A percentile compares a stretch with the other conserved stretches of the same genome.
Conservation (phyloP, 352 stramenopile species). For the Globisporangium recalcitrans region DNA sequence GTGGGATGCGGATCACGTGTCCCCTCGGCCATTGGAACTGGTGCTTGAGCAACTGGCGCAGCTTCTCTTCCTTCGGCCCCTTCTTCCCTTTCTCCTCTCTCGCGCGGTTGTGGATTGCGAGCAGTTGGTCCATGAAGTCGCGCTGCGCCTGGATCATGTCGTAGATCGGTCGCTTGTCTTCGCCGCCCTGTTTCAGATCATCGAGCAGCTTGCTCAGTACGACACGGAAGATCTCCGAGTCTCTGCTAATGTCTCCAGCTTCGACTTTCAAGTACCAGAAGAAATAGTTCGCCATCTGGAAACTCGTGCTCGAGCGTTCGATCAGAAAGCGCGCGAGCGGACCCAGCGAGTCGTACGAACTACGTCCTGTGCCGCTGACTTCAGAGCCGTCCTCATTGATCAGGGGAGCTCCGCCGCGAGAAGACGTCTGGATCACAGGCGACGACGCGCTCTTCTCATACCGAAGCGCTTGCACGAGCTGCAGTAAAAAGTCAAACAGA, state of each 20-base stretch:
- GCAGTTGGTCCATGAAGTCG: slow-evolving; percentile 92
- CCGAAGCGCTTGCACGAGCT: slow-evolving; percentile 97
- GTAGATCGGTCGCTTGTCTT: slow-evolving; percentile 89
- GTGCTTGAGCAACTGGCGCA: slow-evolving; percentile 84
- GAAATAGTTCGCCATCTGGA: slow-evolving; percentile 98
- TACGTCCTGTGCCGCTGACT: background rate
- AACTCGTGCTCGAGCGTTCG: slow-evolving; percentile 88
- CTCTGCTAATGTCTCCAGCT: slow-evolving; percentile 57
- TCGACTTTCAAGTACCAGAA: slow-evolving; percentile 93
- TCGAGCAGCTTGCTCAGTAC: slow-evolving; percentile 91
- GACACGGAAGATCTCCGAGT: slow-evolving; percentile 74
- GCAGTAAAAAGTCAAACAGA: slow-evolving; percentile 95
- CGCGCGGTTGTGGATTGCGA: slow-evolving; percentile 90
- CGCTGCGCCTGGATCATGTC: slow-evolving; percentile 89
- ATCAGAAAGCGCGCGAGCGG: slow-evolving; percentile 94
- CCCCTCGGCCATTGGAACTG: slow-evolving; percentile 77
- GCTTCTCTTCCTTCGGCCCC: slow-evolving; percentile 93
- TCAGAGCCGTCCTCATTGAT: slow-evolving; percentile 17
- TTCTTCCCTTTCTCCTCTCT: slow-evolving; percentile 93
- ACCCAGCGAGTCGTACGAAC: slow-evolving; percentile 38
- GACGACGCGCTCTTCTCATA: slow-evolving; percentile 59
- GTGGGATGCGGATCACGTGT: slow-evolving; percentile 76
- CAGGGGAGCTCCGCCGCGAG: slow-evolving; percentile 18
- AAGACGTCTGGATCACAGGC: slow-evolving; percentile 25
- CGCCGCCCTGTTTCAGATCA: slow-evolving; percentile 84